A percentile compares a stretch with the other conserved stretches of the same genome.
Evolutionary conservation across 164 flowering plant species (phyloP).

Genomic region (Amborella trichopoda): DNA sequence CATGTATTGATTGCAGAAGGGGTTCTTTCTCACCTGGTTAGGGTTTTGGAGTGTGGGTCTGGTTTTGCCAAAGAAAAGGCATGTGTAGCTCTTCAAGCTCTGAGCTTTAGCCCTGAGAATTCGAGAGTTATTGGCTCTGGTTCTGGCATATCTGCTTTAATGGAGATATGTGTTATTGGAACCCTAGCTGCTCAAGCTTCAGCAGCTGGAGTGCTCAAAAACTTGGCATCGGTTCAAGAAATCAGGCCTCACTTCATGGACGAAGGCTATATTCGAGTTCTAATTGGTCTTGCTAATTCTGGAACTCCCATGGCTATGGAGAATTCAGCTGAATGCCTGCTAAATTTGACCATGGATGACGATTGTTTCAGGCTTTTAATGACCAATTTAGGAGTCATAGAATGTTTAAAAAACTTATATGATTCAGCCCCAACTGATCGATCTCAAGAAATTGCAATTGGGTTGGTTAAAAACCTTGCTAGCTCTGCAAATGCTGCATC

Average conservation of each 20-base stretch:
- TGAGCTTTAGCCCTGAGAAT: constrained; percentile 57
- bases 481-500: constrained; percentile 36
- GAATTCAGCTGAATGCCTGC: constrained; percentile 63
- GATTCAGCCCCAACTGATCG: constrained; percentile 29
- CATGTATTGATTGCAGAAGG: constrained; percentile 70
- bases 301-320: constrained; percentile 70
- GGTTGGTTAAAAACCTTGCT: constrained; percentile 37
- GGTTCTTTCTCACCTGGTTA: constrained; percentile 46
- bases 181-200: constrained; percentile 69
- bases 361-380: constrained; percentile 47
- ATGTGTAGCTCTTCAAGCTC: constrained; percentile 50
- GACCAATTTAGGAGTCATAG: constrained; percentile 57
- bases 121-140: constrained; percentile 71
- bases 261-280: constrained; percentile 48
- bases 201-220: constrained; percentile 73
- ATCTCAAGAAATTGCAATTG: constrained; percentile 49
- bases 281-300: constrained; percentile 36
- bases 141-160: constrained; percentile 67
- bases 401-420: constrained; percentile 61
- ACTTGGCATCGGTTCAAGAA: constrained; percentile 49
- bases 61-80: constrained; percentile 73
- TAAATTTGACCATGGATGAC: constrained; percentile 43
- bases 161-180: constrained; percentile 68
- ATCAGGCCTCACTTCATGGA: constrained; percentile 54
- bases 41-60: constrained; percentile 77